These are phyloP conservation scores for Leccinum boreale DNA, from an alignment of 768 basidiomycete species.

Conservation along the genomic window DNA sequence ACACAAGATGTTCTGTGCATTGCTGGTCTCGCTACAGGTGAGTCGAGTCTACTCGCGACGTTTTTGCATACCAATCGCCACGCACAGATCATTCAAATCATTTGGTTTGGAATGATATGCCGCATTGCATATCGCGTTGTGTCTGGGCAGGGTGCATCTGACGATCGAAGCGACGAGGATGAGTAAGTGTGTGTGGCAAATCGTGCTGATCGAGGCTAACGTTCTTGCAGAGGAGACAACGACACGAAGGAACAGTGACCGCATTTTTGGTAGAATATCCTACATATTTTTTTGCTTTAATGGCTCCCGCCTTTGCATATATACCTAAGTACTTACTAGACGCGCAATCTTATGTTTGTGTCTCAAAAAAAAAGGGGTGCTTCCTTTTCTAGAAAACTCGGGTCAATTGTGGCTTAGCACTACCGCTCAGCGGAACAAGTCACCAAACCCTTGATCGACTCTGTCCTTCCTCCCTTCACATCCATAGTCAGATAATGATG, in stretches of 20 bases:
- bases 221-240: constrained; percentile 9
- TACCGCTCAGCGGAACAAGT: constrained; percentile 9
- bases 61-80: constrained; percentile 5
- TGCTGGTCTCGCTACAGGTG: constrained; percentile 66
- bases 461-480: constrained; percentile 1
- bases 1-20: constrained; percentile 46
- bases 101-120: constrained; percentile 88
- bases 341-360: constrained; percentile 16
- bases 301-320: constrained; percentile 13
- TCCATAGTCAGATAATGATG: constrained; percentile 50
- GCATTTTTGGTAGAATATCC: constrained; percentile 22
- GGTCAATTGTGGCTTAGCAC: constrained; percentile 11
- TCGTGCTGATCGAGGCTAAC: constrained; percentile 8
- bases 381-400: constrained; percentile 27
- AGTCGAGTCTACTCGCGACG: not conserved
- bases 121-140: constrained; percentile 81
- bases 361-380: constrained; percentile 12
- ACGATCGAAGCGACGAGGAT: constrained; percentile 85
- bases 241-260: constrained; percentile 27
- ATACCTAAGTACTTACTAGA: constrained; percentile 22
- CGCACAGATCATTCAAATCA: constrained; percentile 60
- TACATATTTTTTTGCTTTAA: constrained; percentile 24
- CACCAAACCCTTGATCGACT: constrained; percentile 1
- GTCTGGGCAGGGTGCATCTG: constrained; percentile 71
- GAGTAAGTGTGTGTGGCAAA: constrained; percentile 35